phyloP scores from a whole-genome alignment of 176 grass and related monocot species.

The Oryza glaberrima region DNA sequence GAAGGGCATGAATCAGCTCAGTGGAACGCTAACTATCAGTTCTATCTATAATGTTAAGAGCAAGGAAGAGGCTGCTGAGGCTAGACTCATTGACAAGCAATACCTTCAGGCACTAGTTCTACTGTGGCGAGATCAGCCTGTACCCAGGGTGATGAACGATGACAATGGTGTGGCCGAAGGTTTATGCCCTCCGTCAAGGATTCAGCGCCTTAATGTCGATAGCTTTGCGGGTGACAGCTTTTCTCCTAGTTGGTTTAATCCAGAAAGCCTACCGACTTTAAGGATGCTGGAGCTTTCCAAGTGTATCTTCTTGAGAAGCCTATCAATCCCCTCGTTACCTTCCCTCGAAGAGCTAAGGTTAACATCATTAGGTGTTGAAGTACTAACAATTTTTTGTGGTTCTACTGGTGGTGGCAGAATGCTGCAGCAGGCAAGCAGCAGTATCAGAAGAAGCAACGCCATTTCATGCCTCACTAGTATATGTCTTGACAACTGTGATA shows the following conservation, averaged over 20 bases:
- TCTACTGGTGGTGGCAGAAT: background rate
- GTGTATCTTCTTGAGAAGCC: too few relatives aligned
- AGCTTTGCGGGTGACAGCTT: too few relatives aligned
- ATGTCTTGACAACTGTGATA: background rate
- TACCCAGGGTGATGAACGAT: too few relatives aligned
- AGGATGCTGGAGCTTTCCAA: too few relatives aligned
- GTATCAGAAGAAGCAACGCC: background rate
- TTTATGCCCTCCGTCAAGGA: too few relatives aligned
- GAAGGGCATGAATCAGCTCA: conserved; percentile 51
- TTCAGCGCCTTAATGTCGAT: too few relatives aligned
- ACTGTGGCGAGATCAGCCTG: too few relatives aligned
- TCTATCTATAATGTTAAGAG: background rate
- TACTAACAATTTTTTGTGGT: conserved; percentile 7
- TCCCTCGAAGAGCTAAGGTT: background rate
- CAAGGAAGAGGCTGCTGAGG: conserved; percentile 38
- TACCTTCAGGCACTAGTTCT: background rate
- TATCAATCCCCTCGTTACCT: background rate
- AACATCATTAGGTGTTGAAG: background rate
- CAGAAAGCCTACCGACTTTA: too few relatives aligned
- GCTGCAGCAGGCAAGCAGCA: background rate
- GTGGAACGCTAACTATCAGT: conserved; percentile 18
- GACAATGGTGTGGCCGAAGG: too few relatives aligned
- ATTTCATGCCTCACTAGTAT: conserved; percentile 1
- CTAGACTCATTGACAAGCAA: conserved; percentile 43
- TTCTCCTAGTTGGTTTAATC: too few relatives aligned